Percentiles rank a stretch among this genome's conserved stretches.
Evolutionary conservation across 1,284 basidiomycete genomes (phyloP).

Genomic region (Sanguinoderma infundibulare): DNA sequence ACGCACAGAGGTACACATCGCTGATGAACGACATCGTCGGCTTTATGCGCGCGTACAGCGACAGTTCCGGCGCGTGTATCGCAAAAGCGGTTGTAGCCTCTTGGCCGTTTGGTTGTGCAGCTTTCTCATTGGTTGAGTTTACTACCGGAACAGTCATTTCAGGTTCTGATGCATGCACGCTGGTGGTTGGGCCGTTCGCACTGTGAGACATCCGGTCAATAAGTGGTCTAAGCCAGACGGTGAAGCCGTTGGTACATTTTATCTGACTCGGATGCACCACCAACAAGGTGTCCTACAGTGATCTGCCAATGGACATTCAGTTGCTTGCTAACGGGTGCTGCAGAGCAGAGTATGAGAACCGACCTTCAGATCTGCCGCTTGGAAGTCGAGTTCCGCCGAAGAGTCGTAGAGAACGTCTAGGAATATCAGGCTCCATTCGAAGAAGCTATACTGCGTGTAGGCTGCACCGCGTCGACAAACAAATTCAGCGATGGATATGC

Average conservation of each 20-base stretch:
- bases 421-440: constrained; percentile 86
- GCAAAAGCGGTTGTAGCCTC: background rate
- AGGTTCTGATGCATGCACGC: no score
- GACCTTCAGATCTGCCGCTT: constrained; percentile 56
- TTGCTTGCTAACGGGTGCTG: background rate
- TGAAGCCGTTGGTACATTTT: constrained; percentile 47
- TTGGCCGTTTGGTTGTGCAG: background rate
- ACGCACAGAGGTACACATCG: constrained; percentile 39
- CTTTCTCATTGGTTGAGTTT: background rate
- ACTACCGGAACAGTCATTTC: background rate
- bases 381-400: constrained; percentile 65
- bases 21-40: constrained; percentile 29
- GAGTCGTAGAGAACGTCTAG: constrained; percentile 84
- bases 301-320: constrained; percentile 32
- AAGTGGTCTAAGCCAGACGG: constrained; percentile 41
- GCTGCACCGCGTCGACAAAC: constrained; percentile 48
- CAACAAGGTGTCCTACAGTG: constrained; percentile 32
- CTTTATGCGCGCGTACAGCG: constrained; percentile 3
- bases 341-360: constrained; percentile 18
- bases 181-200: background rate
- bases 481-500: background rate
- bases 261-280: constrained; percentile 22
- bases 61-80: no score
- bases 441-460: constrained; percentile 85
- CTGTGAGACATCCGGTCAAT: constrained; percentile 16